These are phyloP conservation scores for Fagopyrum tataricum DNA, from an alignment of 148 eudicot genomes.

Conservation along the genomic window DNA sequence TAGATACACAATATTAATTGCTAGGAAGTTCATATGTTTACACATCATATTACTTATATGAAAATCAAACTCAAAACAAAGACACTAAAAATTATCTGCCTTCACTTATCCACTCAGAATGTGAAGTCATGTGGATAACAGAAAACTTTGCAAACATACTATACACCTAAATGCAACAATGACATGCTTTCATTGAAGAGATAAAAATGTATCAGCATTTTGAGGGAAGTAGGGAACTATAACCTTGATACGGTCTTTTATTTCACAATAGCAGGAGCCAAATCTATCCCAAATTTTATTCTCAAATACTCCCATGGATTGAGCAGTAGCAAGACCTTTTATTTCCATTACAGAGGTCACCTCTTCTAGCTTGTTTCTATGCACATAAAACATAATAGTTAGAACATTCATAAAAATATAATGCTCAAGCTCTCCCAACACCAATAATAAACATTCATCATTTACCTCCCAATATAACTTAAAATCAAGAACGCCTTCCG, in stretches of 20 bases:
- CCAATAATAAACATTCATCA: background rate
- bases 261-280: slow-evolving; percentile 28
- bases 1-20: no score
- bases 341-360: slow-evolving; percentile 29
- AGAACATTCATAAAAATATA: background rate
- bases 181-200: background rate
- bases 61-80: no score
- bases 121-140: background rate
- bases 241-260: slow-evolving; percentile 48
- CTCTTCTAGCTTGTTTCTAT: slow-evolving; percentile 46
- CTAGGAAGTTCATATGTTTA: no score
- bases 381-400: slow-evolving; percentile 10
- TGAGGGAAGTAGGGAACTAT: background rate
- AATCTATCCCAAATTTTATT: slow-evolving; percentile 41
- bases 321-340: slow-evolving; percentile 17
- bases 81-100: background rate
- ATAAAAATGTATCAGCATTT: background rate
- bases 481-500: slow-evolving; percentile 51
- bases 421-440: background rate
- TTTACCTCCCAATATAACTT: slow-evolving; percentile 57
- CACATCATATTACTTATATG: no score
- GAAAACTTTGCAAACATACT: background rate
- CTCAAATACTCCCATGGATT: slow-evolving; percentile 46
- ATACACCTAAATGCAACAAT: background rate
- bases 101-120: background rate